phyloP scores from a whole-genome alignment of 176 grass and related monocot species.

The Olyra latifolia region DNA sequence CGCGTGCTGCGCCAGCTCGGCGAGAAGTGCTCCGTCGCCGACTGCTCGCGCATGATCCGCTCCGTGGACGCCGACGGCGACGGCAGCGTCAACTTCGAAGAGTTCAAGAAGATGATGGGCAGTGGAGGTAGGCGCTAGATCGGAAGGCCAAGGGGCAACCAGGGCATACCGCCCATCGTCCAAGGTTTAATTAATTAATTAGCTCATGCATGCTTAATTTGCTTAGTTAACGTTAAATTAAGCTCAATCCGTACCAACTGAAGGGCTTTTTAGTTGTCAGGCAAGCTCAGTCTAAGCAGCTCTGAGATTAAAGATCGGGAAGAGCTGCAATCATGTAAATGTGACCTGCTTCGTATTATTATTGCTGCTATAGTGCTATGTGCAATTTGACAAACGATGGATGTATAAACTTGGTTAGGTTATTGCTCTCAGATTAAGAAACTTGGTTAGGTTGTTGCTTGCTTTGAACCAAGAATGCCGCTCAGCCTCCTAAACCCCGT shows the following conservation, averaged over 20 bases:
- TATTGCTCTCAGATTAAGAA: too few species aligned
- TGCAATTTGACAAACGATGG: not conserved
- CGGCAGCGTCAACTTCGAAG: slow-evolving; percentile 58
- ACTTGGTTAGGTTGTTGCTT: too few species aligned
- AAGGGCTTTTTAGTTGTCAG: not conserved
- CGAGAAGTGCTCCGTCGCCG: slow-evolving; percentile 64
- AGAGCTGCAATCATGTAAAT: slow-evolving; percentile 1
- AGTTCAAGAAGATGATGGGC: slow-evolving; percentile 76
- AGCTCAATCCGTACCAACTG: not conserved
- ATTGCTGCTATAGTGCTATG: not conserved
- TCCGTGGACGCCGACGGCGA: slow-evolving; percentile 61
- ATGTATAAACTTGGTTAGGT: not conserved
- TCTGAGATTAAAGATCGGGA: not conserved
- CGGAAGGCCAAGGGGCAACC: not conserved
- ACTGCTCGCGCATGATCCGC: slow-evolving; percentile 63
- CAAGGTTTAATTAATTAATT: not conserved
- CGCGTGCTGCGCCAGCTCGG: slow-evolving; percentile 52
- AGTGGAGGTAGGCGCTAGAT: slow-evolving; percentile 10
- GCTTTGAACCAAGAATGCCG: too few species aligned
- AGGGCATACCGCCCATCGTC: not conserved
- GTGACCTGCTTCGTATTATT: not conserved
- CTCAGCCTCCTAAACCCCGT: too few species aligned
- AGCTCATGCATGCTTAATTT: not conserved
- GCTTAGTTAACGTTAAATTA: not conserved
- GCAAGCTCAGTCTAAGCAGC: not conserved